Evolutionary conservation across 306 rosid genomes (phyloP), one percentile per base, ranked within the genome.

Genomic region (Aeschynomene evenia): DNA sequence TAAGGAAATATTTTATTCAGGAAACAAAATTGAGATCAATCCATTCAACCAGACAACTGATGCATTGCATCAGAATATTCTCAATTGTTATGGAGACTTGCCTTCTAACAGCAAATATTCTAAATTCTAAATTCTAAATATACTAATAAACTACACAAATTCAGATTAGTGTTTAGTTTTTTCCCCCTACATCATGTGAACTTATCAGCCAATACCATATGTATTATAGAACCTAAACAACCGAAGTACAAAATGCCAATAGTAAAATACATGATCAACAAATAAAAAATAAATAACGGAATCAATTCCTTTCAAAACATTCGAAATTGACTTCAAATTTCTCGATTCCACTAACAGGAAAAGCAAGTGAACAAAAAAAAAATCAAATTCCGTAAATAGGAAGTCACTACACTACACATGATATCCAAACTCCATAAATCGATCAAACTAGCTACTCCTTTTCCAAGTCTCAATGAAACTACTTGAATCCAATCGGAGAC

Each of bases 1-100:
- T 63, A 70, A 83, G 52, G 61, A 56, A 73, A 73, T 15, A 78
- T 57, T 40, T 72, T 14, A 65, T 51, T 54, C 53, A 68, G 43
- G 37, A 39, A 62, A 71, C 34, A 20, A 21, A 23, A 23, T 3
- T 43, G 78, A 40, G 66, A 80, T 21, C 36, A 50, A 21, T 45
- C 55, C 53, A 66, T 52, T 51, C 70, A 43, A 50, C 21, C 36
- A 51, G 40, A 58, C 37, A 23, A 36, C 7, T 66, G 64, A 5
- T 36, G 48, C 40, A 49, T 22, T 33, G 58, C 5, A 22, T 56
- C 68, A 29, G 7, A 74, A 51, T n/a, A n/a, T n/a, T n/a, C n/a
- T 67, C 4, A 50, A 66, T 48, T 48, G 34, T 7, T 18, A 33
- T 31, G 61, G n/a, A 11, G 9, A 66, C 46, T 14, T 28, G 4